phyloP scores from a whole-genome alignment of 2,329 filamentous ascomycete species.

The Beauveria pseudobassiana region DNA sequence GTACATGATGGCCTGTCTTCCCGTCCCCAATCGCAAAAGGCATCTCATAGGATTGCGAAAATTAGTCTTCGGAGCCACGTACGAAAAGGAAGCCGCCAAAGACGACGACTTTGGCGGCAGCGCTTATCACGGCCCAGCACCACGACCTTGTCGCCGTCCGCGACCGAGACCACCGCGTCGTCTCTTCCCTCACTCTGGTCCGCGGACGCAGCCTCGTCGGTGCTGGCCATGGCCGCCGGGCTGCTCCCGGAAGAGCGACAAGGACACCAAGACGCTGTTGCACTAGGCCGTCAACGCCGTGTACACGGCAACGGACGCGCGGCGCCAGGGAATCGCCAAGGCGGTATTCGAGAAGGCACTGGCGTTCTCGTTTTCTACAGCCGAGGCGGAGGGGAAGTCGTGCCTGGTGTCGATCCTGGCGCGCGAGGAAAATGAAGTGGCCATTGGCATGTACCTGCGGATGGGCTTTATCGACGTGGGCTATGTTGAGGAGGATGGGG shows the following conservation, averaged over 20 bases:
- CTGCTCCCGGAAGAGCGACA: conserved; percentile 1
- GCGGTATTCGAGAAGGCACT: not conserved
- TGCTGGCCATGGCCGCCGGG: not conserved
- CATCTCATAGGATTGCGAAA: too few relatives aligned
- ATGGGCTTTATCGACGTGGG: not conserved
- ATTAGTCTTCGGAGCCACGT: conserved; percentile 5
- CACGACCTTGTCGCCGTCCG: conserved; percentile 3
- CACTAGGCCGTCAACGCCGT: conserved; percentile 8
- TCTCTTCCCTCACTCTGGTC: conserved; percentile 5
- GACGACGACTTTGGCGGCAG: conserved; percentile 6
- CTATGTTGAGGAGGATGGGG: conserved; percentile 8
- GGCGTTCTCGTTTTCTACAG: not conserved
- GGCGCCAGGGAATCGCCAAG: not conserved
- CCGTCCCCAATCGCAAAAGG: too few relatives aligned
- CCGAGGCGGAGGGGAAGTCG: not conserved
- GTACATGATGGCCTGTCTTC: not conserved
- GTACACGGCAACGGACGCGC: not conserved
- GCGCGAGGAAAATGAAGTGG: not conserved
- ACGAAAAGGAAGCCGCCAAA: not conserved
- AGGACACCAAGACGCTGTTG: not conserved
- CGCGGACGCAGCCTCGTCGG: not conserved
- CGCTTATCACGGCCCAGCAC: not conserved
- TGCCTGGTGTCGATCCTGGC: conserved; percentile 1
- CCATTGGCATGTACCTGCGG: conserved; percentile 3
- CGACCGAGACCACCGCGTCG: not conserved